phyloP scores from a whole-genome alignment of 768 basidiomycete species.

The Xerocomellus intermedius region DNA sequence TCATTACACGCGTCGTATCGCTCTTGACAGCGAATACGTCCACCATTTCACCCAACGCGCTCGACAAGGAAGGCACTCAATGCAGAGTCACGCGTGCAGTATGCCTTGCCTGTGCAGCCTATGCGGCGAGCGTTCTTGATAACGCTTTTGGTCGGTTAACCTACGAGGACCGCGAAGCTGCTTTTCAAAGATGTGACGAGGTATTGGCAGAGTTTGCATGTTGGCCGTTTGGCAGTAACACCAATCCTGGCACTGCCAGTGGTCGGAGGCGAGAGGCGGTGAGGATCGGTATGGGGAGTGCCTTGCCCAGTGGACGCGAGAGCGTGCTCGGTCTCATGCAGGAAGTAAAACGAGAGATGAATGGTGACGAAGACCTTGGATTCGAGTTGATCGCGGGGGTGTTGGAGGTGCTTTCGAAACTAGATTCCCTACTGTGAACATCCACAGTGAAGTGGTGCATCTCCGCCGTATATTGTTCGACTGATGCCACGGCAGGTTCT shows the following conservation, averaged over 20 bases:
- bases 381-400: constrained; percentile 94
- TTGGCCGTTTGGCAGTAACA: constrained; percentile 77
- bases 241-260: constrained; percentile 33
- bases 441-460: not conserved
- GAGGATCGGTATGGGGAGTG: constrained; percentile 57
- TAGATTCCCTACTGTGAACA: constrained; percentile 62
- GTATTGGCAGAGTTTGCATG: constrained; percentile 85
- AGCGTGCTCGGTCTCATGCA: constrained; percentile 70
- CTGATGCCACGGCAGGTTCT: not conserved
- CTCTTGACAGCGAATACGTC: constrained; percentile 83
- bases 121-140: constrained; percentile 93
- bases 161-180: constrained; percentile 92
- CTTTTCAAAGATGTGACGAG: constrained; percentile 92
- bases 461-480: not conserved
- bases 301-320: constrained; percentile 55
- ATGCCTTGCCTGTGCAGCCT: constrained; percentile 85
- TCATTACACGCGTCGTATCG: constrained; percentile 71
- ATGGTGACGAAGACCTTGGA: constrained; percentile 73
- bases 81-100: constrained; percentile 80
- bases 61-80: constrained; percentile 75
- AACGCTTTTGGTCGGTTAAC: constrained; percentile 86
- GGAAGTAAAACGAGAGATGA: constrained; percentile 72
- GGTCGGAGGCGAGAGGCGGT: constrained; percentile 41
- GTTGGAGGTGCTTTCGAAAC: constrained; percentile 86
- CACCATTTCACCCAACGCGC: constrained; percentile 70